Evolutionary conservation across 1,284 basidiomycete species (phyloP), one percentile per base, ranked within the genome.

Genomic region (Athelia sp.): DNA sequence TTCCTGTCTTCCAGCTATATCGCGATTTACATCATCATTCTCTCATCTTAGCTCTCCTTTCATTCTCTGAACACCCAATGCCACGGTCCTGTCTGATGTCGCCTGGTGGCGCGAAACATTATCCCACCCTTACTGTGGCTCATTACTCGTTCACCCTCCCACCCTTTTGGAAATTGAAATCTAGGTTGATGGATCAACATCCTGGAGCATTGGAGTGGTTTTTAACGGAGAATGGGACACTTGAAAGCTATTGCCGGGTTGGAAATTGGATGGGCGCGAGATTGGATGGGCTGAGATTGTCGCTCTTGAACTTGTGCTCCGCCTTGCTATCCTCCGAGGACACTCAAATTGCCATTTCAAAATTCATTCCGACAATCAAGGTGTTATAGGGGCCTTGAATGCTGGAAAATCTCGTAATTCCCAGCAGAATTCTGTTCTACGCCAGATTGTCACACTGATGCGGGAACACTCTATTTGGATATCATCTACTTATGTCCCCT

Each of bases 281-380:
- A 64, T 63, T 3, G 58, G 61, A n/a, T 64, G 62, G 62, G 55
- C 58, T 1, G 62, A 62, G 22, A 57, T 58, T 1, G 34, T 65
- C 4, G 61, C 65, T 0, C 48, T 68, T 13, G 62, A 68, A 43
- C 49, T 71, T 1, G 52, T 55, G 0, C 38, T 60, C 0, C 47
- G 52, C 4, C 45, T 59, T 1, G 31, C 57, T 0, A 51, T 52
- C 1, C 23, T 51, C 0, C 36, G 40, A 0, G 52, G 58, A 2
- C 29, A 19, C 17, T 17, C 8, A 3, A 35, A 61, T 35, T 2
- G 19, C 6, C 40, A 54, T 8, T 18, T 69, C 3, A 36, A 59
- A 3, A 51, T 70, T 13, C 56, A 56, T n/a, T 65, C 61, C 0
- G 65, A 70, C 54, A 70, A 70, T 50, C 54, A 61, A 24, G 67